Evolutionary conservation across 768 basidiomycete genomes (phyloP), one percentile per base, ranked within the genome.

Genomic region (Lactifluus volemus): DNA sequence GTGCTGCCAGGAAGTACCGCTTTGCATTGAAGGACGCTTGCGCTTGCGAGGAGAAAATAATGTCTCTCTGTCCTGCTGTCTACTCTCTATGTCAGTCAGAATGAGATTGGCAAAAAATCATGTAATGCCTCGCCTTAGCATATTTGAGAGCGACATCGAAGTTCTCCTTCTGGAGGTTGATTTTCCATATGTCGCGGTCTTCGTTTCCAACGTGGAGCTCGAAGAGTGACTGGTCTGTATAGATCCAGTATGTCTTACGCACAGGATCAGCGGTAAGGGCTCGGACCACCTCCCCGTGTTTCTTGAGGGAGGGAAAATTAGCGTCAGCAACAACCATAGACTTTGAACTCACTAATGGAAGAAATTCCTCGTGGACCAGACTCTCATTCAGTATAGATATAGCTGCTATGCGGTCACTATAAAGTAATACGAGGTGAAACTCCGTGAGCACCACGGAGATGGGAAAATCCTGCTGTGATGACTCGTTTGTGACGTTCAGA

Each of bases 121-220:
- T 21, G 32, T 36, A 2, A n/a, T 30, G 14, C 14, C 61, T 58
- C 39, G 90, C 96, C 79, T 91, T 92, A 25, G 92, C 83, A 73
- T 90, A 90, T 59, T 80, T 78, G 57, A 96, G 73, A 0, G 96
- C 92, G 0, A 80, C 72, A n/a, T 91, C 88, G 65, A 84, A 93
- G 55, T 86, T 81, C 2, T 80, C 83, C 67, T 88, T 84, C 55
- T 86, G 82, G 9, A 98, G 78, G 72, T 90, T 92, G 56, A 94
- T 85, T 68, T 85, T 84, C 97, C 97, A 99, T 8, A 99, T 86
- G 70, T 98, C 91, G 11, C 95, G 82, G 68, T 90, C 89, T 75
- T 99, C 97, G 67, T 95, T 92, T 8, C 79, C 79, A 11, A 91
- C 79, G 6, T 87, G 83, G 29, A 99, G 74, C 68, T 99, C 97